Evolutionary conservation across 2,329 filamentous ascomycete genomes (phyloP), one percentile per base, ranked within the genome.

Genomic region (Pseudogymnoascus sp.): DNA sequence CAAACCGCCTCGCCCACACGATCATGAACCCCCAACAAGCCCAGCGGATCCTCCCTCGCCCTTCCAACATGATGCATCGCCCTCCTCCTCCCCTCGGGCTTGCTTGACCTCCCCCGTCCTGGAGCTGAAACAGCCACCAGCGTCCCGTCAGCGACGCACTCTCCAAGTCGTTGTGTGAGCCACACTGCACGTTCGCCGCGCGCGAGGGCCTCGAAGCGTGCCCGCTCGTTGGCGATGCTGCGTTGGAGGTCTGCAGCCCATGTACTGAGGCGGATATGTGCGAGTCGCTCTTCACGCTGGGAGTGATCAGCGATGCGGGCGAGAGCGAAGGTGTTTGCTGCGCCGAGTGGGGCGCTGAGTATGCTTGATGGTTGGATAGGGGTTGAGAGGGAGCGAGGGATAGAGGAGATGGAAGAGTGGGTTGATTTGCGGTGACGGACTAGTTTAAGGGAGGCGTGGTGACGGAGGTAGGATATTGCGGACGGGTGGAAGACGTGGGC

Each of bases 211-310:
- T 89, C 86, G 65, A 87, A 93, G 67, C 85, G 79, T 28, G 84
- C 82, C n/a, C 86, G 83, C 72, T 95, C 91, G 64, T 87, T 88
- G 28, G 86, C 82, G 1, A 95, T 78, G 70, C 88, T 91, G 63
- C 85, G 84, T 72, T 96, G 90, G 0, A 96, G 79, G 69, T 95
- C 89, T 6, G 86, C 83, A 0, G 91, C 91, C 91, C 91, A 96
- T 71, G 88, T 89, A 1, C 88, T 89, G 16, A 96, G 80, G 5
- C 88, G 82, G n/a, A 93, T 80, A 67, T 88, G 85, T 11, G 85
- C 84, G 43, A 87, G 75, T 5, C 78, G 79, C 68, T 88, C 84
- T 70, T 88, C 84, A 16, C 80, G 78, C 64, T 84, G 81, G 3
- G 81, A 82, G 70, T 85, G 79, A 67, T 85, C 84, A 40, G 82